A percentile compares a stretch with the other conserved stretches of the same genome.
phyloP scores from a whole-genome alignment of 768 basidiomycete genomes.

The Macrolepiota albuminosa region DNA sequence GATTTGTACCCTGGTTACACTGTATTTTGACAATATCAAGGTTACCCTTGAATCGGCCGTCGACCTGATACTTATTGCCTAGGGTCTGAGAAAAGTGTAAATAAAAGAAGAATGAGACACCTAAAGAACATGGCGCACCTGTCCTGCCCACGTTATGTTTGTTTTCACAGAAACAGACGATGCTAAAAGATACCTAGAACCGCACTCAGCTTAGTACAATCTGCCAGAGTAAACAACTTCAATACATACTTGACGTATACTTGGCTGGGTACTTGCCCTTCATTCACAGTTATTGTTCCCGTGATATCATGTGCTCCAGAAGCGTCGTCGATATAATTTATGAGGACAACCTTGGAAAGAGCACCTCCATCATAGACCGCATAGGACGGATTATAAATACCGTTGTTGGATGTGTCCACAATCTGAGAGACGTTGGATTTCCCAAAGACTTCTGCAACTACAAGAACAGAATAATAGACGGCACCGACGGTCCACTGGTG shows the following conservation, averaged over 20 bases:
- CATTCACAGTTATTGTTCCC: conserved; percentile 44
- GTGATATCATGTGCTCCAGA: conserved; percentile 52
- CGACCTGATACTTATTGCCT: conserved; percentile 55
- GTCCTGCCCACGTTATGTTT: conserved; percentile 76
- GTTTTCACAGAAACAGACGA: conserved; percentile 52
- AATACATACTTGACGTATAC: conserved; percentile 51
- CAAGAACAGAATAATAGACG: conserved; percentile 68
- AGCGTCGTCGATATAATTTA: conserved; percentile 69
- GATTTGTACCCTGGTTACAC: conserved; percentile 50
- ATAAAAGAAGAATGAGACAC: not conserved
- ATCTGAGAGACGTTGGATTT: conserved; percentile 59
- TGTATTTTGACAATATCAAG: conserved; percentile 51
- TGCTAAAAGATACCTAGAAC: conserved; percentile 50
- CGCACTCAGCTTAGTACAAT: not conserved
- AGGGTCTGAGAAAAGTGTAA: conserved; percentile 41
- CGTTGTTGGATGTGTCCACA: conserved; percentile 56
- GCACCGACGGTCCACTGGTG: conserved; percentile 73
- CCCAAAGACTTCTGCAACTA: conserved; percentile 69
- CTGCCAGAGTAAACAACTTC: not conserved
- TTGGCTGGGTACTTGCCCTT: conserved; percentile 38
- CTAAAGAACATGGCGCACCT: conserved; percentile 35
- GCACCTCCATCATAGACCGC: conserved; percentile 70
- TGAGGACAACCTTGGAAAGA: conserved; percentile 57
- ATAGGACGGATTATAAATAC: conserved; percentile 58
- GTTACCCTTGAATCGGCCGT: conserved; percentile 60